A percentile compares a stretch with the other conserved stretches of the same genome.
phyloP scores from a whole-genome alignment of 164 flowering plant species.

The Macadamia integrifolia region DNA sequence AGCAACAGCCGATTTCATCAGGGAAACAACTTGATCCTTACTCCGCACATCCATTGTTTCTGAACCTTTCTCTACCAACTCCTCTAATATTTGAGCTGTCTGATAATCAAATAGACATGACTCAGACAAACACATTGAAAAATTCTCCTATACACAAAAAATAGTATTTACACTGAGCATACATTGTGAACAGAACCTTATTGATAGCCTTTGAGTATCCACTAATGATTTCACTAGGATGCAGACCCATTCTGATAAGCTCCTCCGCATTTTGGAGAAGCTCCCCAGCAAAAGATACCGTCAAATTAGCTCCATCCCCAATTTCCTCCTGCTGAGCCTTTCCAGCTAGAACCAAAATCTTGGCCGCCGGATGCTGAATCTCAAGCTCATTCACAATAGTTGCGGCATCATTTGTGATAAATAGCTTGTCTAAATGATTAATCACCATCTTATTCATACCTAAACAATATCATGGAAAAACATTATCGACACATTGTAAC shows the following conservation, averaged over 20 bases:
- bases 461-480: conserved; percentile 12
- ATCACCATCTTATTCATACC: conserved; percentile 99
- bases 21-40: conserved; percentile 59
- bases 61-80: conserved; percentile 77
- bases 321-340: conserved; percentile 98
- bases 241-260: conserved; percentile 88
- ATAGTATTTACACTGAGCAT: background rate
- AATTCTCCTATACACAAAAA: background rate
- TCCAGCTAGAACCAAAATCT: conserved; percentile 79
- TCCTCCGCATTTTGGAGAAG: conserved; percentile 86
- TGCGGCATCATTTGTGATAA: conserved; percentile 90
- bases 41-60: conserved; percentile 80
- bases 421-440: conserved; percentile 91
- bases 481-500: background rate
- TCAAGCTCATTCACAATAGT: conserved; percentile 95
- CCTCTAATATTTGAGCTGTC: conserved; percentile 61
- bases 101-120: conserved; percentile 16
- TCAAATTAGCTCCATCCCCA: conserved; percentile 93
- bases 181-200: conserved; percentile 38
- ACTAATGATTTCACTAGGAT: conserved; percentile 89
- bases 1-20: conserved; percentile 90
- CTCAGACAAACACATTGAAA: conserved; percentile 1
- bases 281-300: conserved; percentile 92
- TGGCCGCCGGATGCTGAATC: conserved; percentile 98
- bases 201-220: conserved; percentile 77